Evolutionary conservation across 192 early-diverging fungal species (phyloP), one percentile per base, ranked within the genome.

Genomic region (Mortierella antarctica): DNA sequence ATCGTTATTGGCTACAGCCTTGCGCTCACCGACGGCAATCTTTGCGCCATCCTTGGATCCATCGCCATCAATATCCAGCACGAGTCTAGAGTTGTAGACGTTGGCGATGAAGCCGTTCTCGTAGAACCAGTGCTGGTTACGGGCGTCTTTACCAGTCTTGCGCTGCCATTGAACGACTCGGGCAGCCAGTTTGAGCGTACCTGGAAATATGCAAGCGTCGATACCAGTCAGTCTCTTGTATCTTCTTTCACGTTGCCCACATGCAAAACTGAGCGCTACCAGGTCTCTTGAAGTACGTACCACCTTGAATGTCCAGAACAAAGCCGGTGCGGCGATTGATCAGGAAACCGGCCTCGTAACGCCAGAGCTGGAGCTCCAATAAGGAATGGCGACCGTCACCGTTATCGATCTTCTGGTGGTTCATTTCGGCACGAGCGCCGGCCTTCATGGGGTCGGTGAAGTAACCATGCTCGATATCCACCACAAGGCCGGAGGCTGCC

Each of bases 371-470:
- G 49, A 80, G 77, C 55, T 80, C 70, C 12, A 80, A 60, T 18
- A 80, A 65, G 20, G 77, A 62, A 47, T 80, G 77, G 54, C 77
- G 77, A 50, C 65, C 60, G 23, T 80, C 77, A 23, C 70, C 65
- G 20, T 67, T 71, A 44, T 80, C 77, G 48, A 80, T 68, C 70
- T 80, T 80, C 31, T 80, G 77, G 55, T 72, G 77, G 77, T 80
- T 80, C 77, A 80, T 80, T 46, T 80, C 77, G 45, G 77, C 77
- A 45, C 77, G 77, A 41, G 77, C 77, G 41, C 77, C 77, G 47
- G 77, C 77, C 65, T 80, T 80, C 77, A 80, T 80, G 23, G 77
- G 77, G 18, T 80, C 77, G 0, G 77, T 80, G 60, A 80, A 80
- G 54, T 54, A 54, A 11, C 77, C 77, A 47, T 80, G 77, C 65